These are phyloP conservation scores for Crithidia thermophila DNA, from an alignment of 208 protist genomes.

Conservation along the genomic window DNA sequence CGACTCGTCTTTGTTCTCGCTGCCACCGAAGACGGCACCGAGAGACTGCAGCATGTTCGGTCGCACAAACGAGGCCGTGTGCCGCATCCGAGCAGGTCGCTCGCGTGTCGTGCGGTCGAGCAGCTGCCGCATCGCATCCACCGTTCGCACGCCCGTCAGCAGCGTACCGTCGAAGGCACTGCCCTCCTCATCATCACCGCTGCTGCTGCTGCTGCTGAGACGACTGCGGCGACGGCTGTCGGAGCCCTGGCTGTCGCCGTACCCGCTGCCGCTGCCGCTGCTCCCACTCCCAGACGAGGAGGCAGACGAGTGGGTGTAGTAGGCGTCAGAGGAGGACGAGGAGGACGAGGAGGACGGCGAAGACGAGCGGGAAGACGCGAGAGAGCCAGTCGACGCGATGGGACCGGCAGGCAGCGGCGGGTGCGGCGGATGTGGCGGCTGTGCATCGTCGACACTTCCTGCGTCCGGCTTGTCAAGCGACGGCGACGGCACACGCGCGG, in stretches of 20 bases:
- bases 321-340: background rate
- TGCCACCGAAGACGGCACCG: background rate
- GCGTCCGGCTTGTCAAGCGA: too few relatives aligned
- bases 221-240: too few relatives aligned
- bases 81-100: background rate
- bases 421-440: background rate
- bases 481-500: too few relatives aligned
- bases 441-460: too few relatives aligned
- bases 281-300: background rate
- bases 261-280: background rate
- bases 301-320: background rate
- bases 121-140: constrained; percentile 17
- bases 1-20: background rate
- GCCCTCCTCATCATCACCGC: background rate
- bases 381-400: too few relatives aligned
- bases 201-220: too few relatives aligned
- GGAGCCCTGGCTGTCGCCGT: too few relatives aligned
- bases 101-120: constrained; percentile 10
- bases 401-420: background rate
- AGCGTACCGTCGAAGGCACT: background rate
- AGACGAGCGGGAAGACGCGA: background rate
- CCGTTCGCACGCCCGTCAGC: background rate
- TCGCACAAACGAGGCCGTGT: constrained; percentile 21
- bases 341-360: background rate
- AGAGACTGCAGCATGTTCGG: background rate